These are phyloP conservation scores for Rhizopus stolonifer DNA, from an alignment of 371 early-diverging fungal species.

Conservation along the genomic window DNA sequence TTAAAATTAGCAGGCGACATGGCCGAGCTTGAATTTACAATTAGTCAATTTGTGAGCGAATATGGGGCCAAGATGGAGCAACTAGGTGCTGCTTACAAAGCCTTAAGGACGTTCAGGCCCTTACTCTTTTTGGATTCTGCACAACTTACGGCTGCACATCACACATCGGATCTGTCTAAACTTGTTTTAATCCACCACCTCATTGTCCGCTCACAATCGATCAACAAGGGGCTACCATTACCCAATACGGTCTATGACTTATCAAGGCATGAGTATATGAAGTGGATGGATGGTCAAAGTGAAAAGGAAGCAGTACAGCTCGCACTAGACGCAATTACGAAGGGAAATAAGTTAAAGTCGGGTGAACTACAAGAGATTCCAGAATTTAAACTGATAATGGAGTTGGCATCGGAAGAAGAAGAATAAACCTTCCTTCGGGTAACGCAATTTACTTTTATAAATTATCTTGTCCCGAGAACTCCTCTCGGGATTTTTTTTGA, in stretches of 20 bases:
- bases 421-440: not conserved
- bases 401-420: slow-evolving; percentile 23
- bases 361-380: slow-evolving; percentile 27
- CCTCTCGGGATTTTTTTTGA: too few species aligned
- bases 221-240: slow-evolving; percentile 36
- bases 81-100: slow-evolving; percentile 54
- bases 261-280: slow-evolving; percentile 59
- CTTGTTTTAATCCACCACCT: slow-evolving; percentile 59
- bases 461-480: too few species aligned
- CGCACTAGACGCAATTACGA: slow-evolving; percentile 31
- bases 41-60: slow-evolving; percentile 55
- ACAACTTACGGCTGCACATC: slow-evolving; percentile 53
- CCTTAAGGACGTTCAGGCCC: slow-evolving; percentile 56
- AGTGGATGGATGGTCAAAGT: slow-evolving; percentile 58
- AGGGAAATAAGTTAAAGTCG: slow-evolving; percentile 25
- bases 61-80: slow-evolving; percentile 57
- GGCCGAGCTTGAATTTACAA: slow-evolving; percentile 69
- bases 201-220: slow-evolving; percentile 53
- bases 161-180: slow-evolving; percentile 48
- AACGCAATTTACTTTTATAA: not conserved
- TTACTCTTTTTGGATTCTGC: slow-evolving; percentile 60
- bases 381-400: slow-evolving; percentile 33
- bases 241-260: slow-evolving; percentile 55
- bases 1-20: slow-evolving; percentile 65
- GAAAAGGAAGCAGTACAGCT: slow-evolving; percentile 46